Evolutionary conservation across 768 basidiomycete genomes (phyloP).

Genomic region (Leccinum subtestaceum): DNA sequence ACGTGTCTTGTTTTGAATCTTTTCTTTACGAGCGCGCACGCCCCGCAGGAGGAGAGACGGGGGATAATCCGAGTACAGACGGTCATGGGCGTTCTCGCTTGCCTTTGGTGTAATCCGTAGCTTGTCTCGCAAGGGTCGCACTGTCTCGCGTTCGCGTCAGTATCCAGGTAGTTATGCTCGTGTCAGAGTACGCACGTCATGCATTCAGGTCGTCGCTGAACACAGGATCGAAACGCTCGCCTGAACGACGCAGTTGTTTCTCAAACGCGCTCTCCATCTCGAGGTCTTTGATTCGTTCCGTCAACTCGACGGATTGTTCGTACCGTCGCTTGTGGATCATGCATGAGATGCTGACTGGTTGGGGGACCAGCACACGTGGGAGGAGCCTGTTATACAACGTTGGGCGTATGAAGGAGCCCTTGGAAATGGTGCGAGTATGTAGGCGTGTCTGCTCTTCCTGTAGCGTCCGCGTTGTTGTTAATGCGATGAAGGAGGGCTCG

Average conservation of each 20-base stretch:
- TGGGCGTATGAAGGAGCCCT: constrained; percentile 67
- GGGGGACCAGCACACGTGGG: constrained; percentile 69
- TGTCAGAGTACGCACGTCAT: constrained; percentile 20
- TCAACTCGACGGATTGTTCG: constrained; percentile 32
- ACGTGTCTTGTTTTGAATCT: constrained; percentile 61
- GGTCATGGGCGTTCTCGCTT: constrained; percentile 40
- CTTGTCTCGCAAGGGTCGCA: constrained; percentile 34
- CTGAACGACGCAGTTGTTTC: constrained; percentile 15
- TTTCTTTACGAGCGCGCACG: constrained; percentile 56
- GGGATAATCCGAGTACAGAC: constrained; percentile 43
- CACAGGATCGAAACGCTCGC: constrained; percentile 27
- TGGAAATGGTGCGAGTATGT: constrained; percentile 62
- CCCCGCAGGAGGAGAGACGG: constrained; percentile 48
- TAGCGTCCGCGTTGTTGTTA: background rate
- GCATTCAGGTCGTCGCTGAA: constrained; percentile 18
- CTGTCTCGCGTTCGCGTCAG: constrained; percentile 28
- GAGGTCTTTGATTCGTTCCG: constrained; percentile 35
- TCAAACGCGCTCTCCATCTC: constrained; percentile 41
- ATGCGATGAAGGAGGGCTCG: background rate
- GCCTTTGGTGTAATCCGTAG: constrained; percentile 32
- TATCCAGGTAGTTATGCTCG: background rate
- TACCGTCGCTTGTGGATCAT: constrained; percentile 60
- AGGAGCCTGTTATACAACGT: constrained; percentile 65
- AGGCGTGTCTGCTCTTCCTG: constrained; percentile 58
- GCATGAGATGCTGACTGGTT: constrained; percentile 66